Conservation (phyloP, 768 basidiomycete species). For the Mycena alexandri region DNA sequence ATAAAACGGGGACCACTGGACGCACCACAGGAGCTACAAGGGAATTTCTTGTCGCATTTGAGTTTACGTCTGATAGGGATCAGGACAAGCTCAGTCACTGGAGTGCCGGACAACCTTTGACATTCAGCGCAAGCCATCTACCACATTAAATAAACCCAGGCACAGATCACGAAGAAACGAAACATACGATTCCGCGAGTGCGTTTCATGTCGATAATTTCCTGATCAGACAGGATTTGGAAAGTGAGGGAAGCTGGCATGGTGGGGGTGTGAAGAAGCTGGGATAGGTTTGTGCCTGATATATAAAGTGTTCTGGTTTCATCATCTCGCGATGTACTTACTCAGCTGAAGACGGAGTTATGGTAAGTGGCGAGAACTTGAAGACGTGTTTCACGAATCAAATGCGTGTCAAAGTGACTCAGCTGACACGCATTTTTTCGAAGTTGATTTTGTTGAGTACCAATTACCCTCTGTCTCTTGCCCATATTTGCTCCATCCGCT, state of each 20-base stretch:
- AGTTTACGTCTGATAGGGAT: conserved; percentile 11
- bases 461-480: no score
- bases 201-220: conserved; percentile 1
- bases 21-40: conserved; percentile 6
- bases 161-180: not conserved
- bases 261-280: not conserved
- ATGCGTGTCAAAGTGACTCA: no score
- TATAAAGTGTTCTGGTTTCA: no score
- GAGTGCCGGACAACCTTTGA: not conserved
- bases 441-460: no score
- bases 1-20: not conserved
- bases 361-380: no score
- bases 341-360: no score
- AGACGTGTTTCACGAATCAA: no score
- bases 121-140: conserved; percentile 16
- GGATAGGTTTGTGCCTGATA: no score
- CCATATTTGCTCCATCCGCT: no score
- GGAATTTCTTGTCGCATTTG: conserved; percentile 22
- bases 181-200: not conserved
- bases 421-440: no score
- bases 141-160: not conserved
- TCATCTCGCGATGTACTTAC: no score
- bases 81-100: not conserved
- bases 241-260: conserved; percentile 7
- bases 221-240: conserved; percentile 8